Base-by-base conservation (phyloP, 1,284 basidiomycete species). In the Ceratobasidium sp. region DNA sequence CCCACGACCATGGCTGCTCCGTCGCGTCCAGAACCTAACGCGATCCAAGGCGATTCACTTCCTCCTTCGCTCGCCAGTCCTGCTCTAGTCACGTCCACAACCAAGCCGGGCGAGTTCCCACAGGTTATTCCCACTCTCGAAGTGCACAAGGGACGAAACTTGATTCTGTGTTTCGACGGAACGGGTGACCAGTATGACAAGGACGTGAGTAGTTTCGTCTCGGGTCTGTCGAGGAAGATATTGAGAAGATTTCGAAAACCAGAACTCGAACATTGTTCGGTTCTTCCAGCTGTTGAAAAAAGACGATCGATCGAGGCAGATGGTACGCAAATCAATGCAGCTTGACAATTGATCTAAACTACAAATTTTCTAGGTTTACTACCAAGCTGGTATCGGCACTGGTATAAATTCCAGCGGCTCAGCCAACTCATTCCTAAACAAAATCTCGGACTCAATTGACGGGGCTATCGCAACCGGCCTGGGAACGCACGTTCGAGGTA, bases 141-240 rank as follows among this genome's bases (percentile, higher is more conserved):
- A 2, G 30, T 41, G 0, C 55, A 21, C 18, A 55, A 46, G 45
- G 67, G 53, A 14, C 67, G 67, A 12, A 76, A 69, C 5, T 57
- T 76, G 34, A 65, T 76, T 46, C 72, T 76, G 16, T 76, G 76
- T 52, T 76, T 76, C 26, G 76, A 76, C 23, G 76, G 76, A 4
- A 76, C 76, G 26, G 64, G 61, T 34, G 70, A 75, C 60, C 59
- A 74, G 16, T 76, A 71, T 46, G 71, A 74, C 52, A 36, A 73
- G 12, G 59, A 62, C 28, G 67, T 58, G 53, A 59, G 67, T 67
- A n/a, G n/a, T n/a, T n/a, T n/a, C n/a, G n/a, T n/a, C 23, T 21
- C 59, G 1, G 8, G 43, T 60, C 14, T 21, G 26, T 18, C n/a
- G 18, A 12, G 12, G 36, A 3, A n/a, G 5, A 41, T 16, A 26